Evolutionary conservation across 306 rosid genomes (phyloP), one percentile per base, ranked within the genome.

Genomic region (Begonia peltatifolia): DNA sequence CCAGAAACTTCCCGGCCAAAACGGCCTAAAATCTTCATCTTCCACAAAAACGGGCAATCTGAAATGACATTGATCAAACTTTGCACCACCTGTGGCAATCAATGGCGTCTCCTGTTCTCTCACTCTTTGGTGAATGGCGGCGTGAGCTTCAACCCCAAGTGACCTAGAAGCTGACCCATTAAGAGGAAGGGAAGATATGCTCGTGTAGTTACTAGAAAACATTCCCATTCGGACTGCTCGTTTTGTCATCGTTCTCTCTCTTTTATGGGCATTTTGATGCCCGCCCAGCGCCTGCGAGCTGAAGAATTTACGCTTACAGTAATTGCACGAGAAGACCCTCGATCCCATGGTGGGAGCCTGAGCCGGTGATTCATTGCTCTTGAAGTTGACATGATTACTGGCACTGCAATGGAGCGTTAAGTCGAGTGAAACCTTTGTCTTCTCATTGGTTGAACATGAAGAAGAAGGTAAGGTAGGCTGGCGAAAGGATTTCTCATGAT

Each of bases 251-350:
- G 94, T 81, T 47, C 96, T 70, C 74, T 87, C 96, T 73, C 96
- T 68, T 61, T 84, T 87, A 50, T 87, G 96, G 49, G 96, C 96
- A 56, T 87, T 87, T 62, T 87, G 96, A 41, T 87, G 96, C 47
- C 96, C 96, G 0, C 96, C 96, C 5, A 87, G 63, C 3, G 96
- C 96, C 79, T 87, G 96, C 0, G 96, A 87, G 74, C 96, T 87
- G 36, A 56, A 87, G 83, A 87, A 87, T 63, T 84, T 83, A 41
- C 96, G 77, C 73, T 68, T 54, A 52, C 96, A 87, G 69, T 84
- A 87, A 54, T 87, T 87, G 67, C 96, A 87, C 14, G 94, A 74
- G 84, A 87, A 87, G 38, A 84, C 73, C 66, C 94, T 76, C 0
- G 83, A 84, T 49, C 46, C 47, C 43, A 63, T 59, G 10, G 74